Base-by-base conservation (phyloP, 257 asterid species). In the Solanum stenotomum region DNA sequence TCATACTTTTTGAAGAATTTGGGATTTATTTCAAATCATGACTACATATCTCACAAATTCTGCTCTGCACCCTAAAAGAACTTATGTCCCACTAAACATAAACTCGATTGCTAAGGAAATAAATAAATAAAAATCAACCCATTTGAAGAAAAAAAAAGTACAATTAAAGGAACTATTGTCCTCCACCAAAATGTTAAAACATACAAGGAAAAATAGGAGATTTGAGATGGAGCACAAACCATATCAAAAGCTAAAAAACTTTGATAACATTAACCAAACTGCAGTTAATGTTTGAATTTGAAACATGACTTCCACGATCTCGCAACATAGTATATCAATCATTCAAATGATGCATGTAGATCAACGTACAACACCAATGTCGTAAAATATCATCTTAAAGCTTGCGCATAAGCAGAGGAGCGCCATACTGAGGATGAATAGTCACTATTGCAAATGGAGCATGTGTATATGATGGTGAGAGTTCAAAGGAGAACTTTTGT, bases 401-500 rank as follows among this genome's bases (percentile, higher is more conserved):
- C 16, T 74, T 74, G 46, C 49, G 49, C 29, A 74, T 20, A 35
- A 74, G 49, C 82, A 35, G 49, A 74, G 49, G 82, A 74, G 82
- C 49, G 11, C 49, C 82, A 74, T 74, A 20, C 29, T 34, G 82
- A 1, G 82, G 82, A 74, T 74, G 82, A 74, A 34, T 34, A 4
- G 49, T 74, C 25, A 35, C 46, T 74, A 35, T 8, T 18, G 44
- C 29, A 74, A 74, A 34, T 20, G 82, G 49, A 74, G 18, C 49
- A 34, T 74, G 82, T 35, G 82, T 20, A 31, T 89, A 89, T 15
- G 92, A 91, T n/a, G 89, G 90, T 0, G 93, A 89, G 5, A 91
- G 87, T 23, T 91, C 87, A 5, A 89, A 89, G n/a, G 88, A 86
- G 25, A 89, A 91, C 1, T 38, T 74, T 27, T 89, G 93, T 16